These are phyloP conservation scores for Plasmodium vinckei DNA, from an alignment of 169 alveolate genomes.

Conservation along the genomic window DNA sequence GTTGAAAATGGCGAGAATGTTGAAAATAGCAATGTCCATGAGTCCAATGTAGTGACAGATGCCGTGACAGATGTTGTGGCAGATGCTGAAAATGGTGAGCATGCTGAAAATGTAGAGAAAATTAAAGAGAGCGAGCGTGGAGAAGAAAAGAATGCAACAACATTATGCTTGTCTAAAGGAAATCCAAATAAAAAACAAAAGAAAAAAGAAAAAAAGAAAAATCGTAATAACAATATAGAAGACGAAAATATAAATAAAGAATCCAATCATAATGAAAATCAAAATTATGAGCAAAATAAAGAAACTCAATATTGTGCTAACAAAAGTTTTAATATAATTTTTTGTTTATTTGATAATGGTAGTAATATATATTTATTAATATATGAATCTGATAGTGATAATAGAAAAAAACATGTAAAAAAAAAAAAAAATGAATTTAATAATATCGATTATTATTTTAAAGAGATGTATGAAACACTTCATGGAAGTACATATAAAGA, in stretches of 20 bases:
- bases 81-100: no score
- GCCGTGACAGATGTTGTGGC: no score
- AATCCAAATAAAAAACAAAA: neutral
- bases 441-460: constrained; percentile 47
- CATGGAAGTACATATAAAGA: constrained; percentile 29
- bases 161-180: neutral
- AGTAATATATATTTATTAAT: constrained; percentile 35
- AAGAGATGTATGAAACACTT: constrained; percentile 23
- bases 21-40: no score
- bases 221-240: neutral
- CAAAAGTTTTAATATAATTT: constrained; percentile 39
- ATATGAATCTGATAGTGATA: constrained; percentile 52
- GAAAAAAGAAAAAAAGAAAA: neutral
- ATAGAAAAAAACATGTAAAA: constrained; percentile 35
- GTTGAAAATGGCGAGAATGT: neutral
- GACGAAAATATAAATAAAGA: neutral
- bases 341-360: constrained; percentile 49
- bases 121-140: neutral
- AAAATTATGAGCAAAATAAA: constrained; percentile 1
- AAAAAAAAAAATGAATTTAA: constrained; percentile 37
- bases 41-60: no score
- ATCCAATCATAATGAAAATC: neutral
- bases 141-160: neutral
- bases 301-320: constrained; percentile 7
- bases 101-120: no score